A percentile compares a stretch with the other conserved stretches of the same genome.
Evolutionary conservation across 192 early-diverging fungal genomes (phyloP).

Genomic region (Backusella psychrophila): DNA sequence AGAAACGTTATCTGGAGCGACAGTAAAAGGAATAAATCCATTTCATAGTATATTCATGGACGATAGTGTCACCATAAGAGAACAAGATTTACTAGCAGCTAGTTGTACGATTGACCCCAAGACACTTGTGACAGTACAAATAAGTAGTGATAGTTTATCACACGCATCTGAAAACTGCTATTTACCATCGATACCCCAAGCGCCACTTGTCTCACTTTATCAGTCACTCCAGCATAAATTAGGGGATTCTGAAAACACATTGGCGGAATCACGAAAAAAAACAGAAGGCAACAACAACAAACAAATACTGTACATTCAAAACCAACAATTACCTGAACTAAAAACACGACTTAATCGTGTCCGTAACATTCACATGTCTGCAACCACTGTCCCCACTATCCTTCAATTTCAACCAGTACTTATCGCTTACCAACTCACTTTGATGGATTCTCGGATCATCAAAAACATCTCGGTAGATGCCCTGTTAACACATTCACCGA

Average conservation of each 20-base stretch:
- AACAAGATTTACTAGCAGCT: conserved; percentile 7
- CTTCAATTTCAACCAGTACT: conserved; percentile 56
- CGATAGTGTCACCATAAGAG: background rate
- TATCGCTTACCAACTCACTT: conserved; percentile 62
- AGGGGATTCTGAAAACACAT: background rate
- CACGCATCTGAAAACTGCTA: conserved; percentile 15
- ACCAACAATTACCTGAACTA: conserved; percentile 19
- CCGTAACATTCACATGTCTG: conserved; percentile 42
- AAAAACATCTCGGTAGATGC: conserved; percentile 53
- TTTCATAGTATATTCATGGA: background rate
- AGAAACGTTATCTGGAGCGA: background rate
- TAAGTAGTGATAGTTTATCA: conserved; percentile 26
- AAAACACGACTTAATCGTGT: conserved; percentile 46
- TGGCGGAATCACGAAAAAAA: conserved; percentile 22
- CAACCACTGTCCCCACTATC: conserved; percentile 49
- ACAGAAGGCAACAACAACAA: background rate
- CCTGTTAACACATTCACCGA: conserved; percentile 55
- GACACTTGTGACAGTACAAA: conserved; percentile 38
- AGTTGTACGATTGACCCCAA: conserved; percentile 45
- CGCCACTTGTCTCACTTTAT: conserved; percentile 43
- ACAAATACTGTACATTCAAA: background rate
- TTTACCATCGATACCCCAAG: conserved; percentile 46
- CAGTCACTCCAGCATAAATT: conserved; percentile 40
- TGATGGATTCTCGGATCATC: conserved; percentile 66
- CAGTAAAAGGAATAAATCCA: conserved; percentile 9